These are phyloP conservation scores for Claviceps sp. DNA, from an alignment of 2,329 filamentous ascomycete species.

Conservation along the genomic window DNA sequence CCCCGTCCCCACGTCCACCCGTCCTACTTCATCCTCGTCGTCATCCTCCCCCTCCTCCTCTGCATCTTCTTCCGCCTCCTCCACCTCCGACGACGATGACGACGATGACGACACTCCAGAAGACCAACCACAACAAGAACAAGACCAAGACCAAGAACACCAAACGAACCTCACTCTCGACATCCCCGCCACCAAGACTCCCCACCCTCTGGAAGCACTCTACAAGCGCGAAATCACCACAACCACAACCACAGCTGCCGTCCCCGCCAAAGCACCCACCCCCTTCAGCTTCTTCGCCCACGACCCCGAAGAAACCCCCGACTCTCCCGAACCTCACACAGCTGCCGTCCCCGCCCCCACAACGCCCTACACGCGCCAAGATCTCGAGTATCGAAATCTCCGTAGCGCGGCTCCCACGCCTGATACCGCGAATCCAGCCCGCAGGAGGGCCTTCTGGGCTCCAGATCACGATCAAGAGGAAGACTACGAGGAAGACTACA, in stretches of 20 bases:
- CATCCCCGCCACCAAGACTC: conserved; percentile 36
- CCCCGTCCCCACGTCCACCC: background rate
- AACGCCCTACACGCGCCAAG: conserved; percentile 71
- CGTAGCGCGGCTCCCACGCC: conserved; percentile 89
- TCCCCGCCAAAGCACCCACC: conserved; percentile 27
- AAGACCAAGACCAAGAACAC: conserved; percentile 7
- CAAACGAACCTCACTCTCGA: conserved; percentile 37
- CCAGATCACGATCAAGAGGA: conserved; percentile 21
- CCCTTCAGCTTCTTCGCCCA: conserved; percentile 64
- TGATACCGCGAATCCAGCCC: conserved; percentile 70
- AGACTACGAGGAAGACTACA: conserved; percentile 11
- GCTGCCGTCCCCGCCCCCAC: conserved; percentile 26
- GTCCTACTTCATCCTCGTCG: background rate
- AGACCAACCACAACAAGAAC: background rate
- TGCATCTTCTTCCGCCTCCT: background rate
- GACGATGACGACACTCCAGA: background rate
- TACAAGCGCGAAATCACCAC: conserved; percentile 56
- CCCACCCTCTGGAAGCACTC: conserved; percentile 79
- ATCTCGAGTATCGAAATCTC: conserved; percentile 60
- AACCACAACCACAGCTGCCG: background rate
- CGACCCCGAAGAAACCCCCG: conserved; percentile 30
- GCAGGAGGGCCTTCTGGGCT: conserved; percentile 47
- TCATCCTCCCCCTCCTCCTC: background rate
- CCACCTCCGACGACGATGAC: background rate
- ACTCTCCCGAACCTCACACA: conserved; percentile 25